phyloP scores from a whole-genome alignment of 2,329 filamentous ascomycete species.

The Hysterium pulicare region DNA sequence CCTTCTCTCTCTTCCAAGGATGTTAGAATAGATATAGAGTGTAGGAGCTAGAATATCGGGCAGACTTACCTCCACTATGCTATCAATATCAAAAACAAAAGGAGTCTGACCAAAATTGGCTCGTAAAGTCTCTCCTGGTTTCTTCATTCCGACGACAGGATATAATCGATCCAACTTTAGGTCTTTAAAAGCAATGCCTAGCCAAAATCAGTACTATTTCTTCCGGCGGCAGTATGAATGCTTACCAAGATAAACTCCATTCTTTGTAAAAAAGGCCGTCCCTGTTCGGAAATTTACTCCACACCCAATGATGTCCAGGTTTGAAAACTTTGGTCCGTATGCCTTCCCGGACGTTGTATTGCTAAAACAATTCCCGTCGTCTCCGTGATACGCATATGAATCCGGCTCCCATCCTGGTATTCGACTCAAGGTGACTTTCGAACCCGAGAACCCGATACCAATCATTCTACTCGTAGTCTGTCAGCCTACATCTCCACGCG shows the following conservation, averaged over 20 bases:
- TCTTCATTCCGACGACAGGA: constrained; percentile 65
- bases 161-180: constrained; percentile 63
- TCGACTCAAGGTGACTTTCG: constrained; percentile 57
- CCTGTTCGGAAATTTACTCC: constrained; percentile 62
- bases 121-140: constrained; percentile 55
- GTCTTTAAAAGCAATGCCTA: constrained; percentile 69
- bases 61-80: constrained; percentile 67
- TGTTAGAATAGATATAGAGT: background rate
- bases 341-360: constrained; percentile 55
- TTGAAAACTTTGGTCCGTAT: constrained; percentile 60
- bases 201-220: constrained; percentile 2
- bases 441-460: constrained; percentile 60
- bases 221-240: background rate
- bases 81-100: constrained; percentile 89
- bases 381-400: constrained; percentile 65
- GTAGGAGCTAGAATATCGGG: constrained; percentile 1
- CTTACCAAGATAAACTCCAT: constrained; percentile 57
- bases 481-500: constrained; percentile 15
- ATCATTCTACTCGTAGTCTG: constrained; percentile 38
- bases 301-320: constrained; percentile 60
- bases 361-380: constrained; percentile 62
- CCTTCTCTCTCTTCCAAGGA: constrained; percentile 25
- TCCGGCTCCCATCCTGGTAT: constrained; percentile 65
- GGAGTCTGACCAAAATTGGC: constrained; percentile 66
- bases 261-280: constrained; percentile 64